Percentiles rank a stretch among this genome's conserved stretches.
Evolutionary conservation across 305 asterid genomes (phyloP).

Genomic region (Solanum hybrid): DNA sequence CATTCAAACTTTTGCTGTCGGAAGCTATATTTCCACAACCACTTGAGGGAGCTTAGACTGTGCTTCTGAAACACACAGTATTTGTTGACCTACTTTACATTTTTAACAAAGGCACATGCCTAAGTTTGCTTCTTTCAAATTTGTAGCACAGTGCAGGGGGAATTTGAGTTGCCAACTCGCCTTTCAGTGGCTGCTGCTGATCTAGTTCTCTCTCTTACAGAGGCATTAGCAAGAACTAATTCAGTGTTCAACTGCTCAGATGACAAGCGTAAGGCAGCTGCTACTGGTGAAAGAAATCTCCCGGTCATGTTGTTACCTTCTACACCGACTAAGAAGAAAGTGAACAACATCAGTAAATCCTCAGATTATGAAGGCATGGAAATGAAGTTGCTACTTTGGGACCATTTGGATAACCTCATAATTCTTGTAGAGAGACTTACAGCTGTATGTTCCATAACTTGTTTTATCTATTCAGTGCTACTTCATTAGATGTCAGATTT

Average conservation of each 20-base stretch:
- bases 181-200: conserved; percentile 91
- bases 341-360: conserved; percentile 26
- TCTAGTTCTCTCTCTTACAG: conserved; percentile 58
- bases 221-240: conserved; percentile 54
- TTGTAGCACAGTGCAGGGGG: conserved; percentile 67
- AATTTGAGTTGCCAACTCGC: conserved; percentile 89
- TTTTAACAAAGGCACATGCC: conserved; percentile 1
- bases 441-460: conserved; percentile 46
- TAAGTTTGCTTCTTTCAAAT: conserved; percentile 16
- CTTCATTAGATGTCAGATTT: not conserved
- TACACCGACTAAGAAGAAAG: conserved; percentile 26
- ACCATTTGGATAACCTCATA: conserved; percentile 50
- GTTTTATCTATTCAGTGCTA: not conserved
- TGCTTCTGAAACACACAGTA: not conserved
- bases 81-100: not conserved
- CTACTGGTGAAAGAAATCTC: conserved; percentile 23
- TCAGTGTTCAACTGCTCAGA: conserved; percentile 25
- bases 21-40: not conserved
- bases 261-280: conserved; percentile 35
- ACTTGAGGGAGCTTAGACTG: not conserved
- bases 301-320: conserved; percentile 23
- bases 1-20: not conserved
- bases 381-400: conserved; percentile 68
- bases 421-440: conserved; percentile 61
- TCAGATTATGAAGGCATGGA: conserved; percentile 41